Evolutionary conservation across 805 yeast genomes (phyloP), one percentile per base, ranked within the genome.

Genomic region (Suhomyces vadensis): DNA sequence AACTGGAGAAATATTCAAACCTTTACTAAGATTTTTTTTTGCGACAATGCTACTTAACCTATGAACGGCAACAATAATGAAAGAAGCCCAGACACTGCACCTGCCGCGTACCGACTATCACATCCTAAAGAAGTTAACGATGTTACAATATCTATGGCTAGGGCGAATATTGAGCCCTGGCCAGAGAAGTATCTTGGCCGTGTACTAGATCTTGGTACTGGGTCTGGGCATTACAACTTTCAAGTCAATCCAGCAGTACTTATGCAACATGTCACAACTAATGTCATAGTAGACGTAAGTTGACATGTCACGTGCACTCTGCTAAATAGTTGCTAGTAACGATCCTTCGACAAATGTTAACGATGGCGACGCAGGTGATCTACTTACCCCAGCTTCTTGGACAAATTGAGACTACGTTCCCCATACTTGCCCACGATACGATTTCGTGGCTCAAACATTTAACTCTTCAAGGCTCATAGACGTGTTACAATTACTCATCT

Each of bases 51-150:
- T 29, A 13, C 33, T 7, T 14, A 6, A 29, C 19, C 8, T n/a
- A 29, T 14, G 20, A n/a, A 29, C 33, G 20, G 33, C 33, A 16
- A 29, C 33, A 14, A 7, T 6, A 29, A 14, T 6, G 19, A 13
- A 16, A 10, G 6, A 20, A 29, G 33, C 33, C 33, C 33, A 5
- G 33, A 20, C 10, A 20, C 10, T 27, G 31, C 31, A 29, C 20
- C n/a, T 29, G 33, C 33, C 33, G 33, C 33, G 33, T 29, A 29
- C 33, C 33, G 33, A 29, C 20, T 8, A 29, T 14, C 16, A 20
- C 14, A 29, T 1, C 33, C 33, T 14, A 11, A 29, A 29, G 20
- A 6, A n/a, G 33, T 14, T 29, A 16, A 29, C 14, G 14, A 14
- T 29, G 33, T 20, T 29, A 29, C 33, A 29, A 29, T 29, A n/a